Conservation (phyloP, 2,329 filamentous ascomycete genomes). For the Aschersonia sp. region DNA sequence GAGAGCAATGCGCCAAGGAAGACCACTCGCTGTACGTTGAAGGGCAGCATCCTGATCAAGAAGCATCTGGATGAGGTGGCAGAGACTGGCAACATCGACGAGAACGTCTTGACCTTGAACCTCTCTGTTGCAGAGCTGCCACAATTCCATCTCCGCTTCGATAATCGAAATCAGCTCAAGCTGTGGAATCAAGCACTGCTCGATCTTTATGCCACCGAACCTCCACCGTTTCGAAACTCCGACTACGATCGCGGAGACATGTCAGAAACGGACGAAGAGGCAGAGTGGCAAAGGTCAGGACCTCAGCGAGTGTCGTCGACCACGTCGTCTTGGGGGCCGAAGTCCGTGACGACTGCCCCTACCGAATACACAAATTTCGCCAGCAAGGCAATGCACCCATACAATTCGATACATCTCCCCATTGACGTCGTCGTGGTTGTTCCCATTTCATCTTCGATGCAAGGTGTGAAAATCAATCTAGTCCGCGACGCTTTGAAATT, state of each 20-base stretch:
- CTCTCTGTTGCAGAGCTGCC: constrained; percentile 86
- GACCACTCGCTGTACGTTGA: constrained; percentile 68
- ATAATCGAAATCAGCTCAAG: constrained; percentile 70
- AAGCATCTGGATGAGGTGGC: constrained; percentile 85
- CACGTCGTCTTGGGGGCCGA: constrained; percentile 66
- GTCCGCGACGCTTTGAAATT: constrained; percentile 86
- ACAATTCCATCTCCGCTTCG: constrained; percentile 85
- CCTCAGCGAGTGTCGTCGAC: constrained; percentile 66
- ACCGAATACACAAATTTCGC: constrained; percentile 80
- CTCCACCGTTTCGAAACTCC: constrained; percentile 47
- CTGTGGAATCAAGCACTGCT: constrained; percentile 78
- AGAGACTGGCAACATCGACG: constrained; percentile 56
- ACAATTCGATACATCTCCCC: constrained; percentile 61
- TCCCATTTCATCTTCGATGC: constrained; percentile 95
- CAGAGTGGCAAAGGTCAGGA: constrained; percentile 54
- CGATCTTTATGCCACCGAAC: constrained; percentile 63
- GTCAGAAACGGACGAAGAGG: constrained; percentile 74
- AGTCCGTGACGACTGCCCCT: constrained; percentile 74
- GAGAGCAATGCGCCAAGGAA: constrained; percentile 44
- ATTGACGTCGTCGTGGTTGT: constrained; percentile 94
- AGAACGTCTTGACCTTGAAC: constrained; percentile 74
- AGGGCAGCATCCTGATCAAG: constrained; percentile 95
- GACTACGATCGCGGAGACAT: constrained; percentile 66
- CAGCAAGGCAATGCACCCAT: constrained; percentile 26
- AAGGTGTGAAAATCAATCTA: constrained; percentile 95